A percentile compares a stretch with the other conserved stretches of the same genome.
Conservation (phyloP, 257 asterid genomes). For the Solanum arcanum region DNA sequence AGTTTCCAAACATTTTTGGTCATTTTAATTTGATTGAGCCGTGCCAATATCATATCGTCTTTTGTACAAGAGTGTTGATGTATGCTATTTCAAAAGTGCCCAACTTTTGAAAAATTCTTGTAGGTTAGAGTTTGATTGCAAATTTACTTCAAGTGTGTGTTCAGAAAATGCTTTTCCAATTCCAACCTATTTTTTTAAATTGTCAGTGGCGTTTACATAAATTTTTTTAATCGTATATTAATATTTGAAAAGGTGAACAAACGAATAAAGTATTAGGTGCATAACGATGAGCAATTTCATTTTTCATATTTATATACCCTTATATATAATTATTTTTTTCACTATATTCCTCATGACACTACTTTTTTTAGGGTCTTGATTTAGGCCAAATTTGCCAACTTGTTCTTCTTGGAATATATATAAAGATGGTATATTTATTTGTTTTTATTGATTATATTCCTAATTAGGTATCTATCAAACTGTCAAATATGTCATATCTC, state of each 20-base stretch:
- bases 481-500: not conserved
- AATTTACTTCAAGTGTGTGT: not conserved
- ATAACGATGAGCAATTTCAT: not conserved
- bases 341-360: not conserved
- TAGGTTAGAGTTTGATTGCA: not conserved
- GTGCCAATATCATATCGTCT: conserved; percentile 44
- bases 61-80: not conserved
- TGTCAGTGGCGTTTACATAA: not conserved
- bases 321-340: not conserved
- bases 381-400: not conserved
- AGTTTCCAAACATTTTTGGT: not conserved
- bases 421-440: not conserved
- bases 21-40: conserved; percentile 57
- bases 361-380: not conserved
- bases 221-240: not conserved
- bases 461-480: not conserved
- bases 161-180: not conserved
- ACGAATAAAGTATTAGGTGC: not conserved
- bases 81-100: not conserved
- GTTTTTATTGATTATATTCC: not conserved
- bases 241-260: not conserved
- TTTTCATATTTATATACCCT: not conserved
- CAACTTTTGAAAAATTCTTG: not conserved
- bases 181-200: not conserved
- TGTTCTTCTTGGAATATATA: not conserved